Evolutionary conservation across 768 basidiomycete genomes (phyloP).

Genomic region (Mrakia blollopis): DNA sequence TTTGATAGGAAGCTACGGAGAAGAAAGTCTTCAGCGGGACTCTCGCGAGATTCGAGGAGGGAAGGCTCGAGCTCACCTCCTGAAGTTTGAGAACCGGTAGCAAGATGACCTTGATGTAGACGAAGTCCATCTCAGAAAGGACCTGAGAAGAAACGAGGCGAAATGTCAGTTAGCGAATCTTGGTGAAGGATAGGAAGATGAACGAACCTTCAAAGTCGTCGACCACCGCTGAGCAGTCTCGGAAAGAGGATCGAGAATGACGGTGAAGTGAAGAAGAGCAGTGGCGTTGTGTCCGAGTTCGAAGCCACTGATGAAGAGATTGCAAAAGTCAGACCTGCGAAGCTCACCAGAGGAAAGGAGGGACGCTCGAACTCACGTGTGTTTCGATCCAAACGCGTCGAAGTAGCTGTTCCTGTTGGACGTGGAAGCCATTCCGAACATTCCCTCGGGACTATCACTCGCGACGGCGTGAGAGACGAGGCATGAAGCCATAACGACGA

Average conservation of each 20-base stretch:
- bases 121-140: slow-evolving; percentile 41
- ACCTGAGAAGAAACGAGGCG: slow-evolving; percentile 54
- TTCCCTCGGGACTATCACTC: slow-evolving; percentile 63
- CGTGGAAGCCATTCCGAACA: slow-evolving; percentile 31
- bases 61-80: slow-evolving; percentile 56
- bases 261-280: slow-evolving; percentile 64
- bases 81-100: slow-evolving; percentile 59
- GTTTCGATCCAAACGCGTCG: slow-evolving; percentile 54
- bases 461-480: slow-evolving; percentile 65
- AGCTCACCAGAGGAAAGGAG: not conserved
- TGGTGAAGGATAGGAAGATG: not conserved
- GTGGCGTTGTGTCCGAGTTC: slow-evolving; percentile 61
- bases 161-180: slow-evolving; percentile 56
- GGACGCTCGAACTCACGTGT: slow-evolving; percentile 54
- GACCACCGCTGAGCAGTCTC: slow-evolving; percentile 83
- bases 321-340: not conserved
- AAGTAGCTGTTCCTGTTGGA: slow-evolving; percentile 61
- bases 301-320: slow-evolving; percentile 54
- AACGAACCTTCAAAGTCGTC: slow-evolving; percentile 51
- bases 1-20: slow-evolving; percentile 72
- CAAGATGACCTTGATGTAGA: slow-evolving; percentile 65
- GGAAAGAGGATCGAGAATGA: slow-evolving; percentile 78
- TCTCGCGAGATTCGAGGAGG: not conserved
- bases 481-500: slow-evolving; percentile 64
- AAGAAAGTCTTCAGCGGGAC: not conserved